Percentiles rank a stretch among this genome's conserved stretches.
phyloP scores from a whole-genome alignment of 1,284 basidiomycete genomes.

The Vanrija pseudolonga region DNA sequence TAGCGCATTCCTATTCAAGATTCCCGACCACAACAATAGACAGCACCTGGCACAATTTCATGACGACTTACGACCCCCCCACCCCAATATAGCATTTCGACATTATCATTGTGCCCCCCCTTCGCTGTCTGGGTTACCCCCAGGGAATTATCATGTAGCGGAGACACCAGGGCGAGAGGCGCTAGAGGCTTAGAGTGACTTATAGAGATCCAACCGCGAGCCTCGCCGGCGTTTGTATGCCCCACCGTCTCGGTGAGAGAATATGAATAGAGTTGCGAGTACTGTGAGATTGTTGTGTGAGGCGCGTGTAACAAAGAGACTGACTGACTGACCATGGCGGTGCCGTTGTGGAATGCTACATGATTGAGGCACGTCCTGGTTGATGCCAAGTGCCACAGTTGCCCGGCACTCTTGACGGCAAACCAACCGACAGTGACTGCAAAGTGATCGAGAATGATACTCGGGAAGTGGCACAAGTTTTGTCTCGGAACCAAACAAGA shows the following conservation, averaged over 20 bases:
- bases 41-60: too few species aligned
- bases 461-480: too few species aligned
- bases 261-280: slow-evolving; percentile 19
- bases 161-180: slow-evolving; percentile 12
- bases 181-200: slow-evolving; percentile 22
- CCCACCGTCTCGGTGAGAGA: slow-evolving; percentile 7
- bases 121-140: slow-evolving; percentile 13
- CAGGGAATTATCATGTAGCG: slow-evolving; percentile 10
- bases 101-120: slow-evolving; percentile 20
- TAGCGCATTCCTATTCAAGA: slow-evolving; percentile 19
- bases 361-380: too few species aligned
- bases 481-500: too few species aligned
- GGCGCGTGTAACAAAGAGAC: too few species aligned
- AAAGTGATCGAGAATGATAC: too few species aligned
- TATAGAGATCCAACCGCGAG: slow-evolving; percentile 11
- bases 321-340: too few species aligned
- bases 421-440: too few species aligned
- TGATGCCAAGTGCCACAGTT: too few species aligned
- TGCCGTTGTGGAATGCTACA: too few species aligned
- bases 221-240: slow-evolving; percentile 20
- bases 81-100: slow-evolving; percentile 1
- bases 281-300: too few species aligned
- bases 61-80: not conserved
- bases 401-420: too few species aligned
- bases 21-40: slow-evolving; percentile 8